A percentile compares a stretch with the other conserved stretches of the same genome.
Evolutionary conservation across 1,284 basidiomycete genomes (phyloP).

Genomic region (Crucibulum cyathiforme): DNA sequence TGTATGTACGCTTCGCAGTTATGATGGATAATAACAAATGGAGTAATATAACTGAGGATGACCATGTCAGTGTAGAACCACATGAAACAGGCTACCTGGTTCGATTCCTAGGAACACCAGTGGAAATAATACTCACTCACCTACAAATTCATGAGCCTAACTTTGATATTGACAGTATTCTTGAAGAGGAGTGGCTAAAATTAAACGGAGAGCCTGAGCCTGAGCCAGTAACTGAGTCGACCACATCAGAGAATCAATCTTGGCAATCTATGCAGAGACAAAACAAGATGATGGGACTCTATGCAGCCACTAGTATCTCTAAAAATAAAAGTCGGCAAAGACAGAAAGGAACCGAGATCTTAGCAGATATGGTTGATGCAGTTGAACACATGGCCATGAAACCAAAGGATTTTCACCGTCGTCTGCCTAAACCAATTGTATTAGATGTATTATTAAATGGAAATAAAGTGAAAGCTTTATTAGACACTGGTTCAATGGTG

Average conservation of each 20-base stretch:
- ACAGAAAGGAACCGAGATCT: not conserved
- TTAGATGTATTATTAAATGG: not conserved
- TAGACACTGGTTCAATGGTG: slow-evolving; percentile 42
- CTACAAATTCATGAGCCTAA: not conserved
- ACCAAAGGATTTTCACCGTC: too few relatives aligned
- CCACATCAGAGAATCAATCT: too few relatives aligned
- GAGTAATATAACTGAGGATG: not conserved
- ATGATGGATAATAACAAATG: not conserved
- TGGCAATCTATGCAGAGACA: too few relatives aligned
- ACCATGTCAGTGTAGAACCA: not conserved
- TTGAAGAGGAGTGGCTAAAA: not conserved
- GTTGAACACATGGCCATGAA: not conserved
- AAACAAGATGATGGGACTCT: too few relatives aligned
- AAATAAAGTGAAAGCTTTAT: slow-evolving; percentile 20
- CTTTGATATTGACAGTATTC: not conserved
- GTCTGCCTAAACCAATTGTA: not conserved
- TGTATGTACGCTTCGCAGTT: not conserved
- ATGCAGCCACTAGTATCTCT: not conserved
- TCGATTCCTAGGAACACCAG: not conserved
- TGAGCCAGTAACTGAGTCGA: too few relatives aligned
- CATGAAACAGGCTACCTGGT: not conserved
- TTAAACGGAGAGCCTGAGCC: too few relatives aligned
- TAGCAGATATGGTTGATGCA: not conserved
- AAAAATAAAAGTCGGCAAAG: not conserved
- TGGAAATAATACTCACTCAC: not conserved